These are phyloP conservation scores for Schoenoplectus tabernaemontani DNA, from an alignment of 202 grass and related monocot species.

Conservation along the genomic window DNA sequence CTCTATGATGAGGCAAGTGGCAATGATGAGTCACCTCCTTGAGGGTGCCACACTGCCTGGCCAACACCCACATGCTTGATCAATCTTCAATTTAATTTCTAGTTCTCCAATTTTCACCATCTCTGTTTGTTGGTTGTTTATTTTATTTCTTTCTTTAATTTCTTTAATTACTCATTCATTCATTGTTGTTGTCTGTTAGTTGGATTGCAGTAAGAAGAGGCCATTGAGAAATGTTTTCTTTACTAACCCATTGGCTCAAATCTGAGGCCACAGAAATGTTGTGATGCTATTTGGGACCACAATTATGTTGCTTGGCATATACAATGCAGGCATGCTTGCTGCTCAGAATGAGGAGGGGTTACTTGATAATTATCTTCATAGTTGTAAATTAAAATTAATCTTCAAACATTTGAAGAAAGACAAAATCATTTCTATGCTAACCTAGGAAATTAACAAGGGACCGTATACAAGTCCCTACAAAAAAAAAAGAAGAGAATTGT, in stretches of 20 bases:
- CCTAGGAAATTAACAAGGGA: background rate
- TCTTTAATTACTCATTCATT: background rate
- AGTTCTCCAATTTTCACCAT: no score
- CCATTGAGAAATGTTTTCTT: no score
- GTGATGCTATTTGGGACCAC: background rate
- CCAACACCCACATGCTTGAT: conserved; percentile 1
- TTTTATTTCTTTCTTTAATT: background rate
- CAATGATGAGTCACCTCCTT: background rate
- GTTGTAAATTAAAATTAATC: background rate
- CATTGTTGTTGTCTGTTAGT: background rate
- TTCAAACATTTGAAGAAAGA: background rate
- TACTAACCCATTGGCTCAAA: background rate
- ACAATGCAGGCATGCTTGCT: background rate
- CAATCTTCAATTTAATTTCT: background rate
- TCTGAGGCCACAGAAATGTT: background rate
- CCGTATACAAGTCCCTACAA: background rate
- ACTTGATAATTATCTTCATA: background rate
- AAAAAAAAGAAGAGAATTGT: background rate
- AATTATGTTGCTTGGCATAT: background rate
- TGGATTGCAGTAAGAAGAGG: background rate
- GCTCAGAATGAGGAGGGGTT: background rate
- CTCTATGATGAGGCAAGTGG: background rate
- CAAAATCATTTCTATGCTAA: background rate
- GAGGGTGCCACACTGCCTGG: background rate
- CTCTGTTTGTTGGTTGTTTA: background rate